Base-by-base conservation (phyloP, 805 yeast species). In the Nakazawaea anatomiae region DNA sequence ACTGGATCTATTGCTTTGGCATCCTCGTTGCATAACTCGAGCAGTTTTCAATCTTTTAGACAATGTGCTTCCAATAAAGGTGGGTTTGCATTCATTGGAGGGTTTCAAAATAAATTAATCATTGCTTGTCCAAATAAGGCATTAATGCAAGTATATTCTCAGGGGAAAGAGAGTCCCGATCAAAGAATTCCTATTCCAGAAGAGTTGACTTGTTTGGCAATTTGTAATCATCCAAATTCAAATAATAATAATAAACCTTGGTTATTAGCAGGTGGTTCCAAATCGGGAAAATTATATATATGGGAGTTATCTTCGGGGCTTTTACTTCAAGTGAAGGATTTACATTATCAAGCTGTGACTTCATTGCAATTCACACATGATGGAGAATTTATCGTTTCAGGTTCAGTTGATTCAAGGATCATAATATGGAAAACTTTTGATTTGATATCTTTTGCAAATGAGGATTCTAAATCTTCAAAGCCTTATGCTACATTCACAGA, bases 111-210 rank as follows among this genome's bases (percentile, higher is more conserved):
- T 41, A 74, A 80, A 50, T 61, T 85, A 11, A 77, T 88, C 54
- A 82, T 80, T 8, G 87, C 89, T 0, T 82, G 85, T 54, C 70
- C 73, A n/a, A 79, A 75, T 41, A 87, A 85, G 61, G 94, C 97
- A 0, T 66, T 89, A 53, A 69, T 91, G 31, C 83, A 86, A 55
- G 85, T 85, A 1, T 91, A 89, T 61, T 67, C 80, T 5, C 75
- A 83, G 71, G 85, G 88, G 25, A 82, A 84, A 56, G 87, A 82
- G 58, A 72, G 88, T 34, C 78, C 83, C 5, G 89, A 87, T 57
- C 94, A 90, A 69, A 74, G 85, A 59, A 74, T 91, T 40, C 94
- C 96, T 0, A 72, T 91, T 11, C 96, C 97, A 0, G 97, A 89
- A 65, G 81, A 80, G 48, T 66, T 91, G 40, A 68, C 77, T 11